phyloP scores from a whole-genome alignment of 139 green algal species.

The Desmodesmus armatus region DNA sequence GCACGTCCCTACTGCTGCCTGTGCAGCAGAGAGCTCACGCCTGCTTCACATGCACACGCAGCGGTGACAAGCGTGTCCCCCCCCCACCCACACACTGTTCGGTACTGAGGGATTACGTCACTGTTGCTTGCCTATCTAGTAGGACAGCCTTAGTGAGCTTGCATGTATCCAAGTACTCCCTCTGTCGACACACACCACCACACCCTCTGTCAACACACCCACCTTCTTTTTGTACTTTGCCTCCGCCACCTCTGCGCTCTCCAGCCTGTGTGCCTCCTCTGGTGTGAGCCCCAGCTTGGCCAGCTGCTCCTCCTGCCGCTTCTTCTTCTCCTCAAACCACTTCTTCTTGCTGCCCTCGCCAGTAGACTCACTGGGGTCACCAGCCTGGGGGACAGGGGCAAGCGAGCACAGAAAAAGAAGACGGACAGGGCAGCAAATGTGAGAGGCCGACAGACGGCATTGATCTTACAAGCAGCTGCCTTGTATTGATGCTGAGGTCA shows the following conservation, averaged over 20 bases:
- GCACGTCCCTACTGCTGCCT: no score
- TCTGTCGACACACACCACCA: no score
- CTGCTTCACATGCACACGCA: not conserved
- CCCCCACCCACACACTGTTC: not conserved
- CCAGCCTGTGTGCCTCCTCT: conserved; percentile 78
- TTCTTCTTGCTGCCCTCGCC: conserved; percentile 55
- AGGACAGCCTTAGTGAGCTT: no score
- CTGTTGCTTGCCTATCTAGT: no score
- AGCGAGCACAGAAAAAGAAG: no score
- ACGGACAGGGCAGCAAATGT: no score
- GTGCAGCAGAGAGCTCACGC: not conserved
- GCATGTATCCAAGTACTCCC: no score
- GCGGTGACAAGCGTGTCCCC: not conserved
- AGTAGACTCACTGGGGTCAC: not conserved
- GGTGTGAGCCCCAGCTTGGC: conserved; percentile 76
- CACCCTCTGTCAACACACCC: no score
- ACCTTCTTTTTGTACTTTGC: conserved; percentile 60
- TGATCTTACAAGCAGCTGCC: no score
- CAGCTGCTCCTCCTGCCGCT: conserved; percentile 79
- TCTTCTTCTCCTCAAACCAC: conserved; percentile 90
- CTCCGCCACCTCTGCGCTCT: conserved; percentile 82
- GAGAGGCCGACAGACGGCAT: no score
- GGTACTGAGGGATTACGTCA: no score
- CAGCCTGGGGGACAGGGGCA: not conserved
- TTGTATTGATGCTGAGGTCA: no score